Evolutionary conservation across 306 rosid genomes (phyloP), one percentile per base, ranked within the genome.

Genomic region (Fragaria iinumae): DNA sequence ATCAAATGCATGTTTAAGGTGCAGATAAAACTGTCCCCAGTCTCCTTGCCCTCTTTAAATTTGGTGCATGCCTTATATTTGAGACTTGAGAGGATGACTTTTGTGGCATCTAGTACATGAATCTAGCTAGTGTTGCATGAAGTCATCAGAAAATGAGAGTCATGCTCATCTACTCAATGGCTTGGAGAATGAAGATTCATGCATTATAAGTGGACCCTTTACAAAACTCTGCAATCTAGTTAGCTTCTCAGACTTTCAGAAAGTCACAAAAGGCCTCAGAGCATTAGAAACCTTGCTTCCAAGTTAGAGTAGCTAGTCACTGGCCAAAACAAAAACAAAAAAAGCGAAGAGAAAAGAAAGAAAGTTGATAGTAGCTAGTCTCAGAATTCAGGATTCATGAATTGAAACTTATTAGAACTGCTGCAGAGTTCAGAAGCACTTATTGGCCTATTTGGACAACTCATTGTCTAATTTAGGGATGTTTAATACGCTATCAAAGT

Each of bases 271-370:
- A 45, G 50, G 80, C 25, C 52, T 65, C 23, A 32, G 73, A 66
- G 62, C 48, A 76, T 36, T 60, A 60, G 84, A 70, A 81, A 72
- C 79, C 67, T 83, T 83, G 69, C 81, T 80, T 83, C 56, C 73
- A 65, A 79, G 62, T 56, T 74, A 83, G 53, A 71, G 49, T 44
- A 64, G n/a, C 39, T 9, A 21, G 27, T 21, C 32, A 23, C 3
- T n/a, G 32, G 32, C 32, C 32, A n/a, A n/a, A 57, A 20, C 25
- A 18, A n/a, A 2, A n/a, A 55, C 7, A 8, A 4, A 16, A 53
- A 53, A 18, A 20, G 0, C 8, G 20, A 20, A 53, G 2, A 0
- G 10, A 18, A 53, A 53, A 38, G 41, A 53, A 55, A n/a, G 3
- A 55, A 18, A 55, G 60, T n/a, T 55, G 25, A 55, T 55, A 6